Percentiles rank a stretch among this genome's conserved stretches.
These are phyloP conservation scores for Allantophomopsis cytisporea DNA, from an alignment of 2,329 filamentous ascomycete species.

Conservation along the genomic window DNA sequence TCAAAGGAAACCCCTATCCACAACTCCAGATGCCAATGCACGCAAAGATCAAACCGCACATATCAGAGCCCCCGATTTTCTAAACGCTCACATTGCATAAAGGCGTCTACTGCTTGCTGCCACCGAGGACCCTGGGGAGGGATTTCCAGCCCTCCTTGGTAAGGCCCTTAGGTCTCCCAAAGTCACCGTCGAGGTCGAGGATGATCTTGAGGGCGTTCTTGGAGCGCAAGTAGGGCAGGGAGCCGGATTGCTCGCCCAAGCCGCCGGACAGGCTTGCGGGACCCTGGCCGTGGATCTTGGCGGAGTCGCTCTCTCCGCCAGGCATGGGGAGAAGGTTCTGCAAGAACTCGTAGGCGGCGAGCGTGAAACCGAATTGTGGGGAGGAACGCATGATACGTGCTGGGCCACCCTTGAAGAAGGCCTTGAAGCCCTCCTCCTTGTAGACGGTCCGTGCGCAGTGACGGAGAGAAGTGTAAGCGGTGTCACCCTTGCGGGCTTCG, in stretches of 20 bases:
- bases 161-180: conserved; percentile 40
- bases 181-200: conserved; percentile 85
- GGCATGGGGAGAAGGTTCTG: conserved; percentile 72
- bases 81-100: too few species aligned
- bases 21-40: too few species aligned
- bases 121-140: conserved; percentile 14
- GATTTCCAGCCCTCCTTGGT: conserved; percentile 14
- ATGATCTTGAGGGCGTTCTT: conserved; percentile 93
- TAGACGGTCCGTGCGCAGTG: conserved; percentile 76
- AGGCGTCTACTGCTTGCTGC: not conserved
- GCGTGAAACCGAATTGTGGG: conserved; percentile 94
- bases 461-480: conserved; percentile 71
- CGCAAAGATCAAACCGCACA: too few species aligned
- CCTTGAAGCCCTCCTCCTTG: conserved; percentile 84
- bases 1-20: too few species aligned
- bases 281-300: conserved; percentile 36
- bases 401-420: conserved; percentile 97
- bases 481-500: conserved; percentile 91
- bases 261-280: conserved; percentile 48
- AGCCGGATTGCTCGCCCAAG: conserved; percentile 17
- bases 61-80: too few species aligned
- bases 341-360: conserved; percentile 87
- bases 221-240: conserved; percentile 51
- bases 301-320: conserved; percentile 40
- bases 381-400: conserved; percentile 91